These are phyloP conservation scores for Talaromyces sp. DNA, from an alignment of 2,329 filamentous ascomycete genomes.

Conservation along the genomic window DNA sequence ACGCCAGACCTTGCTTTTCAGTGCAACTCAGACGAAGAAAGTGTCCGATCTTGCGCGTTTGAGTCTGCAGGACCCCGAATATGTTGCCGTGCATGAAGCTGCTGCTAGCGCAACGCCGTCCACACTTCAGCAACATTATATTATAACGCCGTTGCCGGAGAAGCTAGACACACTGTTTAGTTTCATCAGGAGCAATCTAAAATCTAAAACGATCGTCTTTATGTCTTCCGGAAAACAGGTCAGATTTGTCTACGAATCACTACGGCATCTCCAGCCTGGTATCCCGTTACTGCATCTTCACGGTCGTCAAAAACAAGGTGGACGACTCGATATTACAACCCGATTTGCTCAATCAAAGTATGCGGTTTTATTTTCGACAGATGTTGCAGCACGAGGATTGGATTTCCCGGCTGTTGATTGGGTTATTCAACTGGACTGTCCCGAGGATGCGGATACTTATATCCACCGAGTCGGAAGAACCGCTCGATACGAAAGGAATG, in stretches of 20 bases:
- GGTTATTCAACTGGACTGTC: conserved; percentile 97
- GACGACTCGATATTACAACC: conserved; percentile 78
- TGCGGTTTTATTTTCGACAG: conserved; percentile 88
- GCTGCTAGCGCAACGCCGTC: conserved; percentile 74
- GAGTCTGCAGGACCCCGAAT: conserved; percentile 85
- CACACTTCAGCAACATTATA: conserved; percentile 84
- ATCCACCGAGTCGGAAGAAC: conserved; percentile 94
- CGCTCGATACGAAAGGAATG: conserved; percentile 84
- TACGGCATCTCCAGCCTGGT: conserved; percentile 89
- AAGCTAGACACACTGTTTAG: conserved; percentile 91
- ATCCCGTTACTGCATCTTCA: conserved; percentile 89
- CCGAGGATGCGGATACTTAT: conserved; percentile 94
- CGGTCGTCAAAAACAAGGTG: conserved; percentile 86
- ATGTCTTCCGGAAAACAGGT: conserved; percentile 94
- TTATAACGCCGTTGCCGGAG: conserved; percentile 74
- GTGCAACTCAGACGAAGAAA: conserved; percentile 90
- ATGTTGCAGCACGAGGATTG: conserved; percentile 87
- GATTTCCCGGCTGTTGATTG: conserved; percentile 97
- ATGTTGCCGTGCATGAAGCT: conserved; percentile 86
- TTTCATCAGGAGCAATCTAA: conserved; percentile 85
- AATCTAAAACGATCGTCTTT: conserved; percentile 93
- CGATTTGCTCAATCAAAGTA: conserved; percentile 76
- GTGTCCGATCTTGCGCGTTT: conserved; percentile 87
- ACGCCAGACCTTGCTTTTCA: conserved; percentile 90
- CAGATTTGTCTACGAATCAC: conserved; percentile 88